These are phyloP conservation scores for Botryotinia narcissicola DNA, from an alignment of 2,329 filamentous ascomycete species.

Conservation along the genomic window DNA sequence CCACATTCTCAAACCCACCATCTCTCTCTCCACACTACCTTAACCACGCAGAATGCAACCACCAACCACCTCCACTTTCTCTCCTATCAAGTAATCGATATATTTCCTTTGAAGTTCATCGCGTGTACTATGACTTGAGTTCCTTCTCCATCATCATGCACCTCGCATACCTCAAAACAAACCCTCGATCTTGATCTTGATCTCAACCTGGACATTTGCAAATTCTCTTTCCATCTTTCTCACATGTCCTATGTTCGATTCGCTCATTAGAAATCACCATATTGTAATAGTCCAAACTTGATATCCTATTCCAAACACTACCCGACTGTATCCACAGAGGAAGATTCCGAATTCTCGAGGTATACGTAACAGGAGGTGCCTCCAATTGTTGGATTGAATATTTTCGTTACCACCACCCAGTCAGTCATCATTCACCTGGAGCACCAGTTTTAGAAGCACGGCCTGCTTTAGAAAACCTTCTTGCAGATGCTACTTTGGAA, in stretches of 20 bases:
- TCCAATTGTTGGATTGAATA: background rate
- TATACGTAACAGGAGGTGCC: constrained; percentile 9
- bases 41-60: too few relatives aligned
- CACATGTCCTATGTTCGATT: constrained; percentile 27
- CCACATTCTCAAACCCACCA: background rate
- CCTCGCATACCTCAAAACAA: background rate
- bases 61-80: constrained; percentile 25
- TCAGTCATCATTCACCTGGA: background rate
- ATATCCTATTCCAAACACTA: constrained; percentile 25
- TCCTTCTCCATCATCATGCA: constrained; percentile 29
- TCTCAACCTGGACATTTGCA: constrained; percentile 14
- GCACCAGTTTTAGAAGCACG: too few relatives aligned
- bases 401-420: background rate
- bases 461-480: constrained; percentile 21
- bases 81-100: constrained; percentile 32
- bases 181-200: too few relatives aligned
- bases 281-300: constrained; percentile 30
- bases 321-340: constrained; percentile 35
- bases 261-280: constrained; percentile 25
- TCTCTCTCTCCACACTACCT: background rate
- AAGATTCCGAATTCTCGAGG: constrained; percentile 30
- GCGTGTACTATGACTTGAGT: constrained; percentile 33
- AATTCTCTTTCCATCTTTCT: constrained; percentile 28
- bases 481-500: constrained; percentile 33
- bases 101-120: constrained; percentile 33